phyloP scores from a whole-genome alignment of 1,139 yeast species.

The Yamadazyma blattariae region DNA sequence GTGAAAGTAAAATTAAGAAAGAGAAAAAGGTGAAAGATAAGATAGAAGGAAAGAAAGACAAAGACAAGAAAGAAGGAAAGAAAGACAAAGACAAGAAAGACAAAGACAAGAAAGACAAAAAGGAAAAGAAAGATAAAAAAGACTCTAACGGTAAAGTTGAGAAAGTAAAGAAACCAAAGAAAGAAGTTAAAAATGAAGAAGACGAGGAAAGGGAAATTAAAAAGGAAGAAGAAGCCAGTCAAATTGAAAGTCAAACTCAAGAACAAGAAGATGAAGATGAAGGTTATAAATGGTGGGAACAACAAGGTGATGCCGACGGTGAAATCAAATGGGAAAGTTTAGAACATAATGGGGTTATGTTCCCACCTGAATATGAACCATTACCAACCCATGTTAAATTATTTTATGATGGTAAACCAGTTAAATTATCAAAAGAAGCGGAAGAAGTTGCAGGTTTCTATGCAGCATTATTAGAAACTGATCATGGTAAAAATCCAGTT shows the following conservation, averaged over 20 bases:
- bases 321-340: conserved; percentile 82
- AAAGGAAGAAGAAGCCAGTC: conserved; percentile 1
- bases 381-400: conserved; percentile 78
- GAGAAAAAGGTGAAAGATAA: background rate
- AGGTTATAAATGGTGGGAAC: conserved; percentile 85
- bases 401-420: conserved; percentile 72
- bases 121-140: background rate
- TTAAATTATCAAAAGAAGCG: conserved; percentile 71
- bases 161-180: conserved; percentile 1
- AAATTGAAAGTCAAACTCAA: conserved; percentile 1
- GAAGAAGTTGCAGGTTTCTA: conserved; percentile 97
- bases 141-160: background rate
- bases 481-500: conserved; percentile 82
- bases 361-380: conserved; percentile 90
- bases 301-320: conserved; percentile 63
- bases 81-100: conserved; percentile 1
- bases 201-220: conserved; percentile 48
- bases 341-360: conserved; percentile 86
- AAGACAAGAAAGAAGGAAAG: conserved; percentile 1
- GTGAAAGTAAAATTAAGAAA: background rate
- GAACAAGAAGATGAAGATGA: conserved; percentile 58
- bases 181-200: conserved; percentile 36
- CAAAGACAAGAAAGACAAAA: conserved; percentile 2
- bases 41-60: conserved; percentile 2
- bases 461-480: conserved; percentile 85